A percentile compares a stretch with the other conserved stretches of the same genome.
Conservation (phyloP, 805 yeast species). For the Saccharomycopsis capsularis region DNA sequence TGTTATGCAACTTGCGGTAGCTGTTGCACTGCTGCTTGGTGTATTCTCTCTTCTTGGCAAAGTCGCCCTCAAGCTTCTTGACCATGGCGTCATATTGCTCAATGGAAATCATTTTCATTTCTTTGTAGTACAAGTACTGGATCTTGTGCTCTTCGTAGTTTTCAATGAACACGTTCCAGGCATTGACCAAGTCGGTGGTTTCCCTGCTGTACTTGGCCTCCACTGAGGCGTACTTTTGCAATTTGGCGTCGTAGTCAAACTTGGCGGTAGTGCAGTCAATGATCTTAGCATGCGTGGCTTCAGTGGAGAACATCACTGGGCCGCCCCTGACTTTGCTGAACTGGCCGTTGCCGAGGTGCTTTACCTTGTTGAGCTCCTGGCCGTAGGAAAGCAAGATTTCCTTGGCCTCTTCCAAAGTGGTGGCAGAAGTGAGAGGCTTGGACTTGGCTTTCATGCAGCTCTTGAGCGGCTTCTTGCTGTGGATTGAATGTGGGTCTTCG, state of each 20-base stretch:
- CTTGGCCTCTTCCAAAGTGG: not conserved
- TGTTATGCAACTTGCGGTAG: not conserved
- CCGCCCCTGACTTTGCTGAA: not conserved
- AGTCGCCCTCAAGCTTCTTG: not conserved
- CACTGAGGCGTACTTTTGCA: not conserved
- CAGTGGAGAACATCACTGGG: slow-evolving; percentile 11
- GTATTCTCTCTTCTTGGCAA: not conserved
- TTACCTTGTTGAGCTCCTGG: not conserved
- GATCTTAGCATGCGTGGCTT: not conserved
- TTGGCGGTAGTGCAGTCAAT: not conserved
- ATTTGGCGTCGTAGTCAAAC: not conserved
- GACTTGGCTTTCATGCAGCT: not conserved
- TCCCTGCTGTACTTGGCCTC: not conserved
- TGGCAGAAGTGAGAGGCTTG: not conserved
- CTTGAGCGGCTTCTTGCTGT: not conserved
- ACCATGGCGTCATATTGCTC: not conserved
- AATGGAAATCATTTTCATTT: slow-evolving; percentile 2
- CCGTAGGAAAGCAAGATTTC: not conserved
- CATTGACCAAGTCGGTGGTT: not conserved
- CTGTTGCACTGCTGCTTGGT: slow-evolving; percentile 2
- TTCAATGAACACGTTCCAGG: slow-evolving; percentile 1
- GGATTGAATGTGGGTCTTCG: not conserved
- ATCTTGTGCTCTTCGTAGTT: slow-evolving; percentile 3
- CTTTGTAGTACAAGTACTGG: not conserved
- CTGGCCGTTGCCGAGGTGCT: not conserved